Evolutionary conservation across 2,329 filamentous ascomycete species (phyloP), one percentile per base, ranked within the genome.

Genomic region (Fusarium sp.): DNA sequence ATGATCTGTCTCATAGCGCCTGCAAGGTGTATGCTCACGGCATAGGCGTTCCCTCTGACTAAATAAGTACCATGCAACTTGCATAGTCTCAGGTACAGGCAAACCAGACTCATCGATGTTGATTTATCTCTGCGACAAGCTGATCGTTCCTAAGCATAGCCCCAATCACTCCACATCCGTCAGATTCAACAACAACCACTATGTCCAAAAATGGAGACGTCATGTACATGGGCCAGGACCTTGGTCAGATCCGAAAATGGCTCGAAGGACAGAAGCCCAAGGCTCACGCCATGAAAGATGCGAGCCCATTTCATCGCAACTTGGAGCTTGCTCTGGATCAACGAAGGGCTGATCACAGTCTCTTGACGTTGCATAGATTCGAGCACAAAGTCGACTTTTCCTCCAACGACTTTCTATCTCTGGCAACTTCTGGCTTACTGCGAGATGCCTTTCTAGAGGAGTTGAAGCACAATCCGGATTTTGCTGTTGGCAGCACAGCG

Each of bases 261-360:
- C 27, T 46, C 29, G 29, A 46, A 15, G 43, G 43, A 9, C 43
- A 46, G 27, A 46, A 21, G n/a, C 43, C 29, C 43, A 46, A 46
- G 14, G 43, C 43, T 14, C 18, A 15, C 9, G 13, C 27, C 27
- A 33, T 46, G 43, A 46, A 46, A 46, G 14, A 46, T 11, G 43
- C 43, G 10, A 17, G n/a, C 11, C 43, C 43, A 6, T 46, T 46
- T 17, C n/a, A 21, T 21, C 43, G 43, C n/a, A 46, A 46, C 15
- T n/a, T 46, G 5, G 43, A 46, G 18, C 6, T 46, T 21, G 43
- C 43, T 21, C 29, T 46, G 10, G 43, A 46, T 15, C 43, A 33
- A 21, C 43, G 43, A 5, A 27, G 43, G 11, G 27, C 25, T 6
- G 43, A 46, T 21, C 27, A 46, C 43, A 46, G 25, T 31, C 43